Conservation (phyloP, 192 early-diverging fungal genomes). For the Radiomyces spectabilis region DNA sequence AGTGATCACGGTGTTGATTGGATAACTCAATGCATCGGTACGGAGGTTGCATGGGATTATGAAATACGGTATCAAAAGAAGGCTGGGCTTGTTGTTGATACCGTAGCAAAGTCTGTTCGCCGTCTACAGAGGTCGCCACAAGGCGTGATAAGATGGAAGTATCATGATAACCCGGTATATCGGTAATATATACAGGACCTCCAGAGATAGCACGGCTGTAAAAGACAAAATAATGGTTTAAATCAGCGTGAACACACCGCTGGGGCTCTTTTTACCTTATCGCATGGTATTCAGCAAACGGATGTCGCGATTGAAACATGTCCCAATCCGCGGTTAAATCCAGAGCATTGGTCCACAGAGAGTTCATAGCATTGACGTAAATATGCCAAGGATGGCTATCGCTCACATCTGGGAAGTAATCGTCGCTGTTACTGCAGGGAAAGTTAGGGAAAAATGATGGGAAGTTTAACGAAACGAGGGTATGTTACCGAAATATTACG, state of each 20-base stretch:
- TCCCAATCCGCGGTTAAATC: slow-evolving; percentile 42
- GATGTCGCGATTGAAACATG: slow-evolving; percentile 45
- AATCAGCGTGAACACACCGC: too few species aligned
- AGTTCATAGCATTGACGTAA: slow-evolving; percentile 45
- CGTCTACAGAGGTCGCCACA: neutral
- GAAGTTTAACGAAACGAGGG: neutral
- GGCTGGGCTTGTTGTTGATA: slow-evolving; percentile 5
- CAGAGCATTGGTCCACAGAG: slow-evolving; percentile 33
- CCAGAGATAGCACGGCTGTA: slow-evolving; percentile 41
- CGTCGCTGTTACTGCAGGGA: slow-evolving; percentile 47
- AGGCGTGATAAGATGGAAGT: neutral
- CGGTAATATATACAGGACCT: slow-evolving; percentile 51
- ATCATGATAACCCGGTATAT: slow-evolving; percentile 13
- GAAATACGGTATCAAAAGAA: slow-evolving; percentile 13
- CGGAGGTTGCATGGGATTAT: slow-evolving; percentile 4
- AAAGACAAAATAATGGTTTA: too few species aligned
- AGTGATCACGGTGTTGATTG: slow-evolving; percentile 7
- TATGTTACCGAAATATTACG: slow-evolving; percentile 4
- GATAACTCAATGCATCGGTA: slow-evolving; percentile 5
- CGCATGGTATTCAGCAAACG: slow-evolving; percentile 40
- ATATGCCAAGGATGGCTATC: slow-evolving; percentile 50
- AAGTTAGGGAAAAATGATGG: too few species aligned
- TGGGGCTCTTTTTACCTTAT: slow-evolving; percentile 8
- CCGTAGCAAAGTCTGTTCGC: slow-evolving; percentile 6
- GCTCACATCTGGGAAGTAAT: slow-evolving; percentile 40